Base-by-base conservation (phyloP, 1,284 basidiomycete species). In the Xerocomus minutiporus region DNA sequence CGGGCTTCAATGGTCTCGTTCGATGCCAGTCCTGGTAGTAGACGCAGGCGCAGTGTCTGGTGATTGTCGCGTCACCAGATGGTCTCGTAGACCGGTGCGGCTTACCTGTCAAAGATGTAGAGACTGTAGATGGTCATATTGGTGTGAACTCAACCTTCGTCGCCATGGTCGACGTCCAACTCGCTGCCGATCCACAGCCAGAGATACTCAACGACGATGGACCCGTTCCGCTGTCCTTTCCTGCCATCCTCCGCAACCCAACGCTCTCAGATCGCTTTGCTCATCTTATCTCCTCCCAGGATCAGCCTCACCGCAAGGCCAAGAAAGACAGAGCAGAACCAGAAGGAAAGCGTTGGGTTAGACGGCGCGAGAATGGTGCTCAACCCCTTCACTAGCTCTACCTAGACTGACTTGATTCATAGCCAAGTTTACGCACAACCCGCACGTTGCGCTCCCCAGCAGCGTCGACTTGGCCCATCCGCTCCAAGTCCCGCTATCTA, bases 1-100 rank as follows among this genome's bases (percentile, higher is more conserved):
- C 87, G 39, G 80, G 79, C 64, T 84, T 86, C 28, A 87, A 82
- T 32, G 84, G 79, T 52, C 80, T 82, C 0, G 87, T 84, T 47
- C 93, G 83, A 63, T 93, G 88, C 91, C 91, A 94, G 70, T 94
- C 91, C 62, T 95, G 93, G 70, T 95, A 96, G 73, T 93, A 96
- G 46, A 96, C 81, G 67, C 91, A 93, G 43, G 80, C 81, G 68
- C 93, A 96, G 67, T 95, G 92, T 65, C 93, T 96, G 66, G 3
- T 5, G 25, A 8, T 40, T 26, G 43, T 17, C 8, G 15, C 9
- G 9, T 17, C 42, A 29, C n/a, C 42, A 17, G 26, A 12, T 26
- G 11, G 8, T 4, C 34, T 43, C 52, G 25, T 31, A 29, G 47
- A 20, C 5, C 17, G n/a, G 38, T 23, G 17, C 38, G 2, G 23